Conservation (phyloP, 2,329 filamentous ascomycete species). For the Dothistroma septosporum region DNA sequence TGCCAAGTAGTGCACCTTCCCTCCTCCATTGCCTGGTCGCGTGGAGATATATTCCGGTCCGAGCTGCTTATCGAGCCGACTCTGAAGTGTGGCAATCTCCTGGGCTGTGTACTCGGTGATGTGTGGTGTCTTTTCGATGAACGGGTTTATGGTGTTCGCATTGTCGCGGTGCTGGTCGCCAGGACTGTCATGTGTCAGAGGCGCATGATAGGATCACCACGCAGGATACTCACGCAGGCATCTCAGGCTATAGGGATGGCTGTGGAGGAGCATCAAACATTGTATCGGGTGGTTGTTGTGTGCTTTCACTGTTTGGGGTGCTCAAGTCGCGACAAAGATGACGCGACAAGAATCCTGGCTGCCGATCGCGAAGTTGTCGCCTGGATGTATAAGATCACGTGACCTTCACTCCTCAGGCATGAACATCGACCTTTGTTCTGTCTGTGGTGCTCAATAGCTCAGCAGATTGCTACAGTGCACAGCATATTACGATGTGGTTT, state of each 20-base stretch:
- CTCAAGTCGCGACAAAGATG: conserved; percentile 7
- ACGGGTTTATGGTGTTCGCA: conserved; percentile 63
- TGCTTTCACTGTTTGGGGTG: conserved; percentile 7
- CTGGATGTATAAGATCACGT: conserved; percentile 1
- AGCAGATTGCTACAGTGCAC: not conserved
- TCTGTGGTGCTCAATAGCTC: conserved; percentile 14
- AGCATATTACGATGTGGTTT: not conserved
- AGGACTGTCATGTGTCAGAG: conserved; percentile 26
- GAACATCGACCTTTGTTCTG: conserved; percentile 12
- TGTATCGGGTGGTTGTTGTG: conserved; percentile 4
- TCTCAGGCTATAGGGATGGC: conserved; percentile 17
- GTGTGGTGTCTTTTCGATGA: conserved; percentile 64
- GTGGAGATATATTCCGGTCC: conserved; percentile 94
- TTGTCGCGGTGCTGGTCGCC: conserved; percentile 37
- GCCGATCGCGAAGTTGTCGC: conserved; percentile 2
- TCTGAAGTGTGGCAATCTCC: conserved; percentile 83
- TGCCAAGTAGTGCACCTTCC: conserved; percentile 89
- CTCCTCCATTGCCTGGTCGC: conserved; percentile 74
- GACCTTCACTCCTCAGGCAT: conserved; percentile 2
- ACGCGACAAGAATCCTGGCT: not conserved
- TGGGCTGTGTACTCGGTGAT: conserved; percentile 81
- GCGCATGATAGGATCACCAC: not conserved
- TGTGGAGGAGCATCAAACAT: not conserved
- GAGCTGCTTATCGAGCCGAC: conserved; percentile 83
- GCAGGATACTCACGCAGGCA: conserved; percentile 30